Conservation (phyloP, 106 monocot genomes). For the Phalaenopsis aphrodite region DNA sequence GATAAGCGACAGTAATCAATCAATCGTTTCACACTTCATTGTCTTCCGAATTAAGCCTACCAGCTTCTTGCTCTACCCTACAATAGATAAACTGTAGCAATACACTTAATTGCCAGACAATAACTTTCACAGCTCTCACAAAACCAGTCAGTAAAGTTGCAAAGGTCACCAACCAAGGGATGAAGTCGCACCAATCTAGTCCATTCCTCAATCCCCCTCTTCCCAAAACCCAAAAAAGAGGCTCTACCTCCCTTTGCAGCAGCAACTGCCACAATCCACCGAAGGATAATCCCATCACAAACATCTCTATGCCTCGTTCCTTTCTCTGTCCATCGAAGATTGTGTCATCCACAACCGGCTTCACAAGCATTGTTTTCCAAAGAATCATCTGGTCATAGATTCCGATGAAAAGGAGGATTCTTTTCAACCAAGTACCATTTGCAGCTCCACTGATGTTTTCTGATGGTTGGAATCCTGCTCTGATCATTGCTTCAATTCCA, state of each 20-base stretch:
- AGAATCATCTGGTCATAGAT: constrained; percentile 15
- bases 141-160: not conserved
- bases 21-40: no score
- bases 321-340: not conserved
- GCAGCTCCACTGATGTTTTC: not conserved
- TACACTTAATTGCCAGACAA: not conserved
- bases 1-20: not conserved
- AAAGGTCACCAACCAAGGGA: not conserved
- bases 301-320: not conserved
- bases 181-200: not conserved
- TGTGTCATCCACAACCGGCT: constrained; percentile 18
- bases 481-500: constrained; percentile 10
- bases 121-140: not conserved
- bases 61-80: not conserved
- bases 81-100: not conserved
- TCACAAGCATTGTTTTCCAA: constrained; percentile 18
- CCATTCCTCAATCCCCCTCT: not conserved
- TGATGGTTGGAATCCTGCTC: not conserved
- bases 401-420: constrained; percentile 5
- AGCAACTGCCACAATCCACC: not conserved
- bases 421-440: not conserved
- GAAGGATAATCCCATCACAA: not conserved
- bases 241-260: not conserved
- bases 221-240: not conserved
- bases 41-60: not conserved